Evolutionary conservation across 805 yeast genomes (phyloP).

Genomic region (Sugiyamaella marilandica): DNA sequence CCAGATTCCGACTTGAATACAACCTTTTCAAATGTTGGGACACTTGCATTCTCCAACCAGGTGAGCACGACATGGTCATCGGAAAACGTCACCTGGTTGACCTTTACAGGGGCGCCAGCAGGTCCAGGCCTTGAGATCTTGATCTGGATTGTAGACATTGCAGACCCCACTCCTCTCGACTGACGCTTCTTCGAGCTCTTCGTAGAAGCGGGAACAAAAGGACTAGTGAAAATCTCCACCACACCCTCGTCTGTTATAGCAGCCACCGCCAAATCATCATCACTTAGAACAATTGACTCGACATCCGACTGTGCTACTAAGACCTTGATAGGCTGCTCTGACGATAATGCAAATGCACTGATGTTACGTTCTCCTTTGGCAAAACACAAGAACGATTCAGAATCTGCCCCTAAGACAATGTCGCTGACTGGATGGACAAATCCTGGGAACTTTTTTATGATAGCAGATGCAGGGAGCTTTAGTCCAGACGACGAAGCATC

Average conservation of each 20-base stretch:
- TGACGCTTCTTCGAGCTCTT: constrained; percentile 14
- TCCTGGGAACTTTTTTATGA: constrained; percentile 61
- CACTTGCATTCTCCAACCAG: constrained; percentile 33
- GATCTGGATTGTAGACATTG: constrained; percentile 15
- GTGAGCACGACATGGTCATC: constrained; percentile 16
- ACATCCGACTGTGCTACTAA: constrained; percentile 69
- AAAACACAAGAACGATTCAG: constrained; percentile 51
- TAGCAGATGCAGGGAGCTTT: background rate
- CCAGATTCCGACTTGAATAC: constrained; percentile 24
- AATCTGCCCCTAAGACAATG: constrained; percentile 36
- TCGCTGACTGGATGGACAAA: constrained; percentile 65
- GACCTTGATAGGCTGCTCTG: constrained; percentile 42
- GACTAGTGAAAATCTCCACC: constrained; percentile 65
- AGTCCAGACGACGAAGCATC: constrained; percentile 24
- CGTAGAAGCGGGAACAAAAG: constrained; percentile 28
- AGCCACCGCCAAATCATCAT: constrained; percentile 35
- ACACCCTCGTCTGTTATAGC: constrained; percentile 71
- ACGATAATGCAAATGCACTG: constrained; percentile 56
- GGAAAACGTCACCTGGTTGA: constrained; percentile 13
- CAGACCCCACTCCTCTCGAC: constrained; percentile 7
- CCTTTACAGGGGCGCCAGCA: constrained; percentile 8
- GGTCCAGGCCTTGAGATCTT: constrained; percentile 11
- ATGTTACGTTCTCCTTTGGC: constrained; percentile 80
- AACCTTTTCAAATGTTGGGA: constrained; percentile 32
- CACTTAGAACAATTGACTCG: constrained; percentile 31